Evolutionary conservation across 2,329 filamentous ascomycete species (phyloP), one percentile per base, ranked within the genome.

Genomic region (Domatiomyces globalis): DNA sequence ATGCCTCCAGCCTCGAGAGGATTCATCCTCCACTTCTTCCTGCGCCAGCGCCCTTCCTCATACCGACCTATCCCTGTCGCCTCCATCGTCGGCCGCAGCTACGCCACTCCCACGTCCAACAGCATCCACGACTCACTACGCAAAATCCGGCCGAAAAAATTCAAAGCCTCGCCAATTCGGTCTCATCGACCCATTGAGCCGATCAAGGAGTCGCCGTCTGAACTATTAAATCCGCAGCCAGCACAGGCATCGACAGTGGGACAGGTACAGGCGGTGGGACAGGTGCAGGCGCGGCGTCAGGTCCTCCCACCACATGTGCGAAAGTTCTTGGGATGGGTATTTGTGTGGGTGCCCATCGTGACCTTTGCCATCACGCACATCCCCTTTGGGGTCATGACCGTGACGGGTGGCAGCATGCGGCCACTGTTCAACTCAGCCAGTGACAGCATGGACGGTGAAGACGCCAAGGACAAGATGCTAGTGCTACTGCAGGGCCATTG

Each of bases 351-450:
- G 15, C 67, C 70, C 1, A 67, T 71, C 52, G 56, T 64, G 0
- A 59, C 67, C 8, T 67, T 70, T 54, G 61, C 72, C 58, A 63
- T 64, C 20, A 65, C 69, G 51, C 65, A 73, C 54, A 62, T 71
- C 42, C 58, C 58, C 2, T 54, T 66, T 46, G 64, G 68, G 33
- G 57, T 70, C 22, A 68, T 70, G 62, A 66, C 65, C 61, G 69
- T 73, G 45, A 62, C 61, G 12, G 72, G 72, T 0, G 66, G 67
- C 4, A 87, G 83, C 18, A 92, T 92, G 86, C 83, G 83, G 51
- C 86, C 86, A 1, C 83, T 81, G 55, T 70, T 90, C 50, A 89
- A 89, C 61, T 72, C 79, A 53, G 76, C 81, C 49, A 81, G 73
- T 61, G 33, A 72, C 82, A 62, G 72, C 74, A 60, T 70, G 70